These are phyloP conservation scores for Globisporangium megalacanthum DNA, from an alignment of 352 stramenopile species.

Conservation along the genomic window DNA sequence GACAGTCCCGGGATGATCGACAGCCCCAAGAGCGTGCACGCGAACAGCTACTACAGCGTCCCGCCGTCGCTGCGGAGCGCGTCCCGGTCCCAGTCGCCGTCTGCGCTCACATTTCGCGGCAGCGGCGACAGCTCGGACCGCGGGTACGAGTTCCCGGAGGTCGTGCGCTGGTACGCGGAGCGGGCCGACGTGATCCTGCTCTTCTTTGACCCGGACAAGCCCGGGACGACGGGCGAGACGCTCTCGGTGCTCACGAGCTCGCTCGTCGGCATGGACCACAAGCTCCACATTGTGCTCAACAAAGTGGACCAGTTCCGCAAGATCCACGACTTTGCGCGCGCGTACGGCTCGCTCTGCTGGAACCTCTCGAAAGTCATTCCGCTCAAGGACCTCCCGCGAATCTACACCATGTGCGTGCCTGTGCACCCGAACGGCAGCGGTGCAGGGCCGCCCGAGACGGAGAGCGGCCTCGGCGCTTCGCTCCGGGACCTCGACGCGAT, in stretches of 20 bases:
- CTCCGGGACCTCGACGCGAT: constrained; percentile 95
- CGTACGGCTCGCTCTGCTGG: constrained; percentile 99
- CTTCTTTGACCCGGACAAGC: constrained; percentile 99
- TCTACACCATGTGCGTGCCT: constrained; percentile 99
- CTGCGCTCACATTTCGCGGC: constrained; percentile 29
- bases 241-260: constrained; percentile 96
- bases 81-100: constrained; percentile 3
- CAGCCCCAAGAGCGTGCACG: constrained; percentile 80
- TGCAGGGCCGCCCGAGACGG: constrained; percentile 33
- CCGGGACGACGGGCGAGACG: constrained; percentile 98
- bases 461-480: constrained; percentile 61
- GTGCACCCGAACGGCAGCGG: constrained; percentile 43
- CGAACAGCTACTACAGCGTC: constrained; percentile 48
- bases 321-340: constrained; percentile 99
- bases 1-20: constrained; percentile 99
- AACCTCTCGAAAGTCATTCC: constrained; percentile 98
- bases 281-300: constrained; percentile 99
- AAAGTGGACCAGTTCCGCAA: constrained; percentile 98
- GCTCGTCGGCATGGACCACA: constrained; percentile 98
- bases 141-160: constrained; percentile 97
- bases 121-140: constrained; percentile 64
- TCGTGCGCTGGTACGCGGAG: constrained; percentile 98
- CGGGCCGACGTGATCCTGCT: constrained; percentile 98
- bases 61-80: constrained; percentile 21
- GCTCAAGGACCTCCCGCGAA: constrained; percentile 98